phyloP scores from a whole-genome alignment of 140 eudicot genomes.

The Stevia rebaudiana region DNA sequence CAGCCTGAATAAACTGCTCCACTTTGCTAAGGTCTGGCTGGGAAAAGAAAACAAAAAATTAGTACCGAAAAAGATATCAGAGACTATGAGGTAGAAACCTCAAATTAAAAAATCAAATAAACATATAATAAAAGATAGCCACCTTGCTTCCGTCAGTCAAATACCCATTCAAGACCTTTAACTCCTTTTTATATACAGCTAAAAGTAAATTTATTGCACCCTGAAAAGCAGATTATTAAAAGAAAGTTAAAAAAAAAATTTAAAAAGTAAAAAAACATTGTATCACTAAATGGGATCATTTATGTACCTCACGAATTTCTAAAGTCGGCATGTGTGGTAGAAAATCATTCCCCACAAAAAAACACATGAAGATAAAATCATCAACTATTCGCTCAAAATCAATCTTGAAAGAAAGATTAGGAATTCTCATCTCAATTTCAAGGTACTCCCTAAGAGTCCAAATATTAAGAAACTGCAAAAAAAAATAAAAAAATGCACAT shows the following conservation, averaged over 20 bases:
- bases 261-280: not conserved
- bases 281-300: not conserved
- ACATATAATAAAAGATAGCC: slow-evolving; percentile 15
- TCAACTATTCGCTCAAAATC: slow-evolving; percentile 85
- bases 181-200: slow-evolving; percentile 88
- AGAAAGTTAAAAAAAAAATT: not conserved
- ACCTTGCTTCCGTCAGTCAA: slow-evolving; percentile 92
- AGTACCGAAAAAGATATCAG: slow-evolving; percentile 9
- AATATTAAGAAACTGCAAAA: slow-evolving; percentile 75
- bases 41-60: slow-evolving; percentile 10
- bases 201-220: slow-evolving; percentile 90
- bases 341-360: slow-evolving; percentile 92
- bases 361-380: slow-evolving; percentile 92
- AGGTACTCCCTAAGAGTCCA: slow-evolving; percentile 95
- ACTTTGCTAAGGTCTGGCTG: slow-evolving; percentile 84
- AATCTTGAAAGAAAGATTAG: slow-evolving; percentile 58
- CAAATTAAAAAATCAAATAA: not conserved
- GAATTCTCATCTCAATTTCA: slow-evolving; percentile 81
- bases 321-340: slow-evolving; percentile 96
- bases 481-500: slow-evolving; percentile 1
- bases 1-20: slow-evolving; percentile 88
- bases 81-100: not conserved
- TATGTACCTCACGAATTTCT: slow-evolving; percentile 89
- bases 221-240: slow-evolving; percentile 27
- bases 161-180: slow-evolving; percentile 62